Base-by-base conservation (phyloP, 495 filamentous ascomycete genomes). In the Penicillium argentinense region DNA sequence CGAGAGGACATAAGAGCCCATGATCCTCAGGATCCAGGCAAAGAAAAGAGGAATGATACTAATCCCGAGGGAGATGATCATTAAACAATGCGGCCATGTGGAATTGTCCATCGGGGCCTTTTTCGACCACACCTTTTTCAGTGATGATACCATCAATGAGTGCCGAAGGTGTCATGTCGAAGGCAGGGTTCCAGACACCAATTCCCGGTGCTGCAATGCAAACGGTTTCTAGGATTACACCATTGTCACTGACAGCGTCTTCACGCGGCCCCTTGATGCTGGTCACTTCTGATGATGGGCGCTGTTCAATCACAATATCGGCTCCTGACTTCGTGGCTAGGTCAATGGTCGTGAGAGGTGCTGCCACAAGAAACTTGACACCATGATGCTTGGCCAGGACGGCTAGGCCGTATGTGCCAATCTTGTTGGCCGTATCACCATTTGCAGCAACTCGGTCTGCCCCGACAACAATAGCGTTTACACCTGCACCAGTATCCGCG, bases 371-470 rank as follows among this genome's bases (percentile, higher is more conserved):
- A 62, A 98, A 98, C 62, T 93, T 97, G 39, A 97, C 78, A 13
- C 84, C 87, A 62, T 97, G 95, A 57, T 89, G 72, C 49, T 77
- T 83, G 17, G 93, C 93, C 21, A 93, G 75, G 3, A 96, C 87
- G 9, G 93, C 91, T 22, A 98, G 78, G 28, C 78, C 69, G 63
- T 97, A 97, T n/a, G 93, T 98, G 22, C 93, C 93, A 46, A 98
- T 95, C 72, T 98, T 98, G 67, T 98, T 98, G 33, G 93, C 93
- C 2, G 93, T 97, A 69, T 98, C 93, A 25, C 93, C 93, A 61
- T 98, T 98, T 22, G 88, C 86, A 28, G 91, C 93, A 8, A 98
- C 95, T 39, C 93, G 82, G 64, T 98, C 93, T 14, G 93, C 93
- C 14, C 93, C 93, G 1, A 97, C 95, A 43, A 98, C 81, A 43